A percentile compares a stretch with the other conserved stretches of the same genome.
phyloP scores from a whole-genome alignment of 805 yeast species.

The Spathaspora gorwiae region DNA sequence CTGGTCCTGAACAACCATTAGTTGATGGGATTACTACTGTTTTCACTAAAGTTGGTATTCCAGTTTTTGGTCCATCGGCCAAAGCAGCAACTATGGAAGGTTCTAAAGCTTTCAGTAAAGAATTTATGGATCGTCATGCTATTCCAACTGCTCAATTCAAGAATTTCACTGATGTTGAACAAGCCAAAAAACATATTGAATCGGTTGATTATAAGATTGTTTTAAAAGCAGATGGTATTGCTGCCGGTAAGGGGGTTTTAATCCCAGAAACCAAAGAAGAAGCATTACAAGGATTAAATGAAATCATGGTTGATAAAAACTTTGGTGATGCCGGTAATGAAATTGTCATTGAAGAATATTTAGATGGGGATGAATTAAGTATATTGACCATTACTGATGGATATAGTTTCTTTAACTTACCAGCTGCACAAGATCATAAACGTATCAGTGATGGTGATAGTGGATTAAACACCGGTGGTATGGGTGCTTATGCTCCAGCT shows the following conservation, averaged over 20 bases:
- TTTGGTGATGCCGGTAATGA: conserved; percentile 92
- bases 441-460: conserved; percentile 89
- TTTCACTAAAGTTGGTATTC: conserved; percentile 80
- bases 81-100: conserved; percentile 95
- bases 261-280: conserved; percentile 83
- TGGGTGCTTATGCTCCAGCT: conserved; percentile 99
- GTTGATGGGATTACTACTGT: conserved; percentile 83
- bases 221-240: conserved; percentile 95
- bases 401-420: conserved; percentile 81
- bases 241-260: conserved; percentile 98
- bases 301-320: conserved; percentile 82
- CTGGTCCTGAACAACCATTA: conserved; percentile 99
- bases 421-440: conserved; percentile 98
- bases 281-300: conserved; percentile 77
- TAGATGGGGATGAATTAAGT: conserved; percentile 96
- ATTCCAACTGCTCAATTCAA: conserved; percentile 93
- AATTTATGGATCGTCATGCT: conserved; percentile 84
- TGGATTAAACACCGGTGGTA: conserved; percentile 97
- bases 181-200: conserved; percentile 68
- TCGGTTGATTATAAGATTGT: conserved; percentile 72
- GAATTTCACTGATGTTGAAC: conserved; percentile 72
- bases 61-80: conserved; percentile 94
- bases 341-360: conserved; percentile 91
- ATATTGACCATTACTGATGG: conserved; percentile 92
- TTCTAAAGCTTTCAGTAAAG: conserved; percentile 89